These are phyloP conservation scores for Penicillium riverlandense DNA, from an alignment of 495 filamentous ascomycete species.

Conservation along the genomic window DNA sequence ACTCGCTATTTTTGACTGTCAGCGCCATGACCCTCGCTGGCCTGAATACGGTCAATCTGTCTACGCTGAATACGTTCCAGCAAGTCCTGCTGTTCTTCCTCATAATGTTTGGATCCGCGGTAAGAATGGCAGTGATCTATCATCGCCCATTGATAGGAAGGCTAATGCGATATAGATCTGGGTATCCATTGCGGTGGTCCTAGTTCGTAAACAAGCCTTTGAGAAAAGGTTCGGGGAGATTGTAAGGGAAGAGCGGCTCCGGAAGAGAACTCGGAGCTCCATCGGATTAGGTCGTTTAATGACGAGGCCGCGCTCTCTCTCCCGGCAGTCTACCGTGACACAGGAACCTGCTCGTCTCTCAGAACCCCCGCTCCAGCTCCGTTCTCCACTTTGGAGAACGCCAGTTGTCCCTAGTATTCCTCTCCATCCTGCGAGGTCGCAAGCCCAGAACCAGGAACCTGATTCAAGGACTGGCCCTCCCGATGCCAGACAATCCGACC, in stretches of 20 bases:
- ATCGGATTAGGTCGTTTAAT: slow-evolving; percentile 42
- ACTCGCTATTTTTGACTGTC: slow-evolving; percentile 68
- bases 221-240: slow-evolving; percentile 57
- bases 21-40: slow-evolving; percentile 79
- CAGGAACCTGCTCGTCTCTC: no score
- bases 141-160: no score
- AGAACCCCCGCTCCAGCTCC: no score
- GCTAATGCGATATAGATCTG: slow-evolving; percentile 6
- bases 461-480: no score
- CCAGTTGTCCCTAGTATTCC: no score
- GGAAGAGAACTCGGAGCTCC: slow-evolving; percentile 7
- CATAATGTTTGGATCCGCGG: slow-evolving; percentile 62
- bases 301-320: slow-evolving; percentile 52
- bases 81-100: slow-evolving; percentile 68
- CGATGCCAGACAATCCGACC: no score
- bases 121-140: no score
- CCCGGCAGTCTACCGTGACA: no score
- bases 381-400: no score
- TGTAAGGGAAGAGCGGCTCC: slow-evolving; percentile 30
- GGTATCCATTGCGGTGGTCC: slow-evolving; percentile 35
- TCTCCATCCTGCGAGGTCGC: no score
- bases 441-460: no score
- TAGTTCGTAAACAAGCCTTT: slow-evolving; percentile 63
- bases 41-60: slow-evolving; percentile 62
- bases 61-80: slow-evolving; percentile 69